Conservation (phyloP, 768 basidiomycete genomes). For the Pleurotus salmoneostramineus region DNA sequence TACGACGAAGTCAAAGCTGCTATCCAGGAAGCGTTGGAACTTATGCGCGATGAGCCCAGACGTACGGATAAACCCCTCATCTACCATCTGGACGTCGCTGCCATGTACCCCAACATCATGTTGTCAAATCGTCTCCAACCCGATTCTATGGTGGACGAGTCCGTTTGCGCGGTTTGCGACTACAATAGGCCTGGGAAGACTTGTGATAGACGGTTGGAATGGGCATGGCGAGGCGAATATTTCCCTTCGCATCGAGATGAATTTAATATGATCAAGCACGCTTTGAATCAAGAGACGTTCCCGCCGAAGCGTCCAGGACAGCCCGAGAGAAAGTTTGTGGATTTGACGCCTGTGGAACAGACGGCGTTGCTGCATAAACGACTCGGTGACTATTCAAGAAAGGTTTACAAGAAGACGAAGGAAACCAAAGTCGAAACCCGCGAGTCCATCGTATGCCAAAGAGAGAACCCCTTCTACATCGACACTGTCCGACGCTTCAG, state of each 20-base stretch:
- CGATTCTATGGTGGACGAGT: constrained; percentile 95
- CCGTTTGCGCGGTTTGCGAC: constrained; percentile 96
- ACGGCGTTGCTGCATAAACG: constrained; percentile 93
- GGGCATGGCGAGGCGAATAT: constrained; percentile 99
- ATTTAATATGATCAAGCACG: constrained; percentile 98
- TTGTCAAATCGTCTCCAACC: constrained; percentile 98
- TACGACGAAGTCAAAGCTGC: constrained; percentile 88
- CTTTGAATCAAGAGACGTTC: constrained; percentile 91
- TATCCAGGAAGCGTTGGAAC: constrained; percentile 75
- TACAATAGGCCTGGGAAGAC: constrained; percentile 95
- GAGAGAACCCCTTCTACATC: constrained; percentile 98
- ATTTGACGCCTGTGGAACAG: constrained; percentile 82
- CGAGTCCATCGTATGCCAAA: constrained; percentile 93
- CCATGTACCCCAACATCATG: constrained; percentile 99
- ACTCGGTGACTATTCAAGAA: constrained; percentile 95
- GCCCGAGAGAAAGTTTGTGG: constrained; percentile 76
- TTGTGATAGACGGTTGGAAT: constrained; percentile 90
- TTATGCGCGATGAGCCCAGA: constrained; percentile 88
- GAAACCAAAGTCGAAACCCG: constrained; percentile 94
- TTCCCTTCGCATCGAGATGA: constrained; percentile 98
- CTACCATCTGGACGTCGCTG: constrained; percentile 97
- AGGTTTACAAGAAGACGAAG: constrained; percentile 98
- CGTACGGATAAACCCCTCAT: constrained; percentile 92
- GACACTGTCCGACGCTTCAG: constrained; percentile 97
- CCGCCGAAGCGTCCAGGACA: constrained; percentile 74